Percentiles rank a stretch among this genome's conserved stretches.
phyloP scores from a whole-genome alignment of 1,284 basidiomycete genomes.

The Veloboletus limbatus region DNA sequence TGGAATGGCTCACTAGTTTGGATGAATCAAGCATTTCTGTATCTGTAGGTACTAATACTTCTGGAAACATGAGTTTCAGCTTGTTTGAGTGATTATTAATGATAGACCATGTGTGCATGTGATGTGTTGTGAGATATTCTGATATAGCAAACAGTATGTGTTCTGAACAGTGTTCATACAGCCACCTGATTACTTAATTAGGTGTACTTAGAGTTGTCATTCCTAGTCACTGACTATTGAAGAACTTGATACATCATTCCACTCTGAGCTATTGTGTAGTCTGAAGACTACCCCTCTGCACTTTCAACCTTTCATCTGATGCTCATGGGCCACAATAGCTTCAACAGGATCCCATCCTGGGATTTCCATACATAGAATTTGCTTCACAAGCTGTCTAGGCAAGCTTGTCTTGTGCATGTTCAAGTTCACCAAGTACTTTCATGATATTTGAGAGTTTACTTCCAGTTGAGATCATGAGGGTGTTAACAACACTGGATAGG shows the following conservation, averaged over 20 bases:
- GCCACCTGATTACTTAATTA: too few relatives aligned
- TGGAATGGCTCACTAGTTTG: not conserved
- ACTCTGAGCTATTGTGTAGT: too few relatives aligned
- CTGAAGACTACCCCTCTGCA: too few relatives aligned
- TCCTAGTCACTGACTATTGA: too few relatives aligned
- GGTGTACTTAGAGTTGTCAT: too few relatives aligned
- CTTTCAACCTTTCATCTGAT: too few relatives aligned
- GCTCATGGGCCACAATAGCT: constrained; percentile 23
- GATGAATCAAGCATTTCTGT: not conserved
- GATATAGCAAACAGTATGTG: too few relatives aligned
- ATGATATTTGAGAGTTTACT: constrained; percentile 40
- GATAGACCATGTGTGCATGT: too few relatives aligned
- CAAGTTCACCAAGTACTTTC: constrained; percentile 35
- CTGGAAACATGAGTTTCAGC: not conserved
- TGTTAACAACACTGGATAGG: constrained; percentile 15
- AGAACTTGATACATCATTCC: too few relatives aligned
- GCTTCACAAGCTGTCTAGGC: constrained; percentile 37
- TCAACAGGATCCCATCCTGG: constrained; percentile 28
- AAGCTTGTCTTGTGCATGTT: constrained; percentile 34
- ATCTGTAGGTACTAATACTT: not conserved
- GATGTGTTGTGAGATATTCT: too few relatives aligned
- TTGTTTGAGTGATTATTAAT: too few relatives aligned
- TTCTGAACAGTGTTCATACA: too few relatives aligned
- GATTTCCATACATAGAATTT: constrained; percentile 34
- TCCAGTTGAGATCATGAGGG: constrained; percentile 32